Evolutionary conservation across 2,329 filamentous ascomycete species (phyloP), one percentile per base, ranked within the genome.

Genomic region (Dactylellina haptotyla): DNA sequence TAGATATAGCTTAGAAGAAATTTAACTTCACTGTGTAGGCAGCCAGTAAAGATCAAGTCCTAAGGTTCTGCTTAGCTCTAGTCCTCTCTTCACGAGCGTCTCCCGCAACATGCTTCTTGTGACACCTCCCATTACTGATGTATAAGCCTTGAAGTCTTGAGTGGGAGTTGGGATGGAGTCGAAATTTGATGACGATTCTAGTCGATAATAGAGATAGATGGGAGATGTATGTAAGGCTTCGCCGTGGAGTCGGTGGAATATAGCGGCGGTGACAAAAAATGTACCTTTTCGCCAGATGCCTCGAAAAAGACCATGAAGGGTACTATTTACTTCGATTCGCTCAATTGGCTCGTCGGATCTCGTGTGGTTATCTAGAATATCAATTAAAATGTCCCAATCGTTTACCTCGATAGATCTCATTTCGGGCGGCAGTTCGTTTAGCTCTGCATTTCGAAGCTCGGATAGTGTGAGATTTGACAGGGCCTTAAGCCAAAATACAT

Each of bases 1-100:
- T n/a, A n/a, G n/a, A n/a, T n/a, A n/a, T n/a, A n/a, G n/a, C n/a
- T n/a, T n/a, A n/a, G n/a, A n/a, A n/a, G n/a, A n/a, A n/a, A n/a
- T n/a, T n/a, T n/a, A n/a, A n/a, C 41, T 46, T 48, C 41, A 59
- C 23, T 48, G 53, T 8, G 34, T 6, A 26, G 53, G 53, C 34
- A 66, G 30, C 62, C 62, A 66, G 14, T 66, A 53, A 26, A 66
- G 51, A 34, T 66, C 32, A 4, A 39, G 45, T 4, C 62, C 62
- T 2, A 50, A 12, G 2, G 3, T 0, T 28, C 43, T 66, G 4
- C 39, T 1, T 14, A 39, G 20, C 1, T 10, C n/a, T 8, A 66
- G 41, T 25, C 25, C 41, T 18, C 39, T 32, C 12, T 10, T 8
- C 5, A 23, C 16, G 8, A 25, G 12, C 18, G 62, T n/a, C 5